A percentile compares a stretch with the other conserved stretches of the same genome.
phyloP scores from a whole-genome alignment of 257 asterid species.

The Ajuga chamaepitys region DNA sequence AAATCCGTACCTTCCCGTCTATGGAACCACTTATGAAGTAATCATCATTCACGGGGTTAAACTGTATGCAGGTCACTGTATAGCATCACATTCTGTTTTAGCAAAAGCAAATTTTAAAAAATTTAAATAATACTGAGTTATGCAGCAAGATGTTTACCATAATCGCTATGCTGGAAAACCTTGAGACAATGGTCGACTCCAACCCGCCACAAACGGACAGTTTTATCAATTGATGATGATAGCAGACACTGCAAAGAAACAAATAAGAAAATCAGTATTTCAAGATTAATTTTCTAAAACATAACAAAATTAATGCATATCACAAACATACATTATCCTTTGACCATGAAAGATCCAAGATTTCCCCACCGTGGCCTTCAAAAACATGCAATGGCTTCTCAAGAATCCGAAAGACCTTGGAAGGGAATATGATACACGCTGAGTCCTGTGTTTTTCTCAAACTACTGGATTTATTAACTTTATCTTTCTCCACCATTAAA shows the following conservation, averaged over 20 bases:
- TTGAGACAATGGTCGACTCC: constrained; percentile 74
- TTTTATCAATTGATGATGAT: constrained; percentile 89
- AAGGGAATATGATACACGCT: constrained; percentile 80
- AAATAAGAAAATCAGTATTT: neutral
- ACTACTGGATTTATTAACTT: constrained; percentile 28
- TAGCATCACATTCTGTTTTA: constrained; percentile 17
- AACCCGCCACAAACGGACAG: constrained; percentile 93
- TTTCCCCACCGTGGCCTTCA: constrained; percentile 63
- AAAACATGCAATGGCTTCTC: constrained; percentile 85
- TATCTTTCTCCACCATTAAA: constrained; percentile 48
- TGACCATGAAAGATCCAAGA: constrained; percentile 96
- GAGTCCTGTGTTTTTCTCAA: constrained; percentile 57
- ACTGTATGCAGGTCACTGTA: constrained; percentile 89
- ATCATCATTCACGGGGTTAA: constrained; percentile 66
- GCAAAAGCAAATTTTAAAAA: constrained; percentile 1
- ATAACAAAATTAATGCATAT: neutral
- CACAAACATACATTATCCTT: constrained; percentile 59
- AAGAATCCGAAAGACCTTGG: constrained; percentile 65
- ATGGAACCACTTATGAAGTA: constrained; percentile 88
- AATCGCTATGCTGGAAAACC: constrained; percentile 74
- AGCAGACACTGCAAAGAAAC: constrained; percentile 59
- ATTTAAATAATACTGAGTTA: constrained; percentile 3
- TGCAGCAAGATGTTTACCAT: constrained; percentile 45
- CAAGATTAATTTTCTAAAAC: neutral
- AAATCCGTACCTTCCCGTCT: constrained; percentile 89